These are phyloP conservation scores for Stentor coeruleus DNA, from an alignment of 73 alveolate species.

Conservation along the genomic window DNA sequence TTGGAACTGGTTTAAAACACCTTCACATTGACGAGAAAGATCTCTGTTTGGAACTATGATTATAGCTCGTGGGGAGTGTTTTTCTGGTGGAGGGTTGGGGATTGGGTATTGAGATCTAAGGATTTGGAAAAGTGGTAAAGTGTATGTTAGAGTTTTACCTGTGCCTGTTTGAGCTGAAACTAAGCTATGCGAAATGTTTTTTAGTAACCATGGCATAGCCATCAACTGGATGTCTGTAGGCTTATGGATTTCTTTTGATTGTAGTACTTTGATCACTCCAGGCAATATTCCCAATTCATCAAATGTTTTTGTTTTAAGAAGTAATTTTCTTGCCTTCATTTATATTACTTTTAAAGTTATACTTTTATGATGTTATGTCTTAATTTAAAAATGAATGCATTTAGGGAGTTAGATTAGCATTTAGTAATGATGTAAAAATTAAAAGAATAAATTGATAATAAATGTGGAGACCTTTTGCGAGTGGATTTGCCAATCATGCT, in stretches of 20 bases:
- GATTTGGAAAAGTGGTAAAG: conserved; percentile 69
- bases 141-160: conserved; percentile 85
- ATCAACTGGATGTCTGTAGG: conserved; percentile 72
- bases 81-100: no score
- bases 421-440: no score
- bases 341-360: no score
- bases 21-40: conserved; percentile 43
- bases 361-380: no score
- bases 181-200: conserved; percentile 54
- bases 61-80: conserved; percentile 53
- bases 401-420: no score
- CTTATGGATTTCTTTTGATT: conserved; percentile 24
- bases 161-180: conserved; percentile 87
- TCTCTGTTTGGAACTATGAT: conserved; percentile 61
- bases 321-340: no score
- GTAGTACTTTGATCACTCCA: background rate
- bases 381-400: no score
- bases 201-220: conserved; percentile 73
- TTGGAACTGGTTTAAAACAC: conserved; percentile 37
- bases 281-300: conserved; percentile 27
- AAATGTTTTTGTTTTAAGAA: conserved; percentile 43
- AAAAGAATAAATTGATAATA: no score
- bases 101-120: conserved; percentile 56
- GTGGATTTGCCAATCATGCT: background rate
- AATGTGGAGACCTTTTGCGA: conserved; percentile 21